A percentile compares a stretch with the other conserved stretches of the same genome.
phyloP scores from a whole-genome alignment of 129 eudicot genomes.

The Solidago caesia region DNA sequence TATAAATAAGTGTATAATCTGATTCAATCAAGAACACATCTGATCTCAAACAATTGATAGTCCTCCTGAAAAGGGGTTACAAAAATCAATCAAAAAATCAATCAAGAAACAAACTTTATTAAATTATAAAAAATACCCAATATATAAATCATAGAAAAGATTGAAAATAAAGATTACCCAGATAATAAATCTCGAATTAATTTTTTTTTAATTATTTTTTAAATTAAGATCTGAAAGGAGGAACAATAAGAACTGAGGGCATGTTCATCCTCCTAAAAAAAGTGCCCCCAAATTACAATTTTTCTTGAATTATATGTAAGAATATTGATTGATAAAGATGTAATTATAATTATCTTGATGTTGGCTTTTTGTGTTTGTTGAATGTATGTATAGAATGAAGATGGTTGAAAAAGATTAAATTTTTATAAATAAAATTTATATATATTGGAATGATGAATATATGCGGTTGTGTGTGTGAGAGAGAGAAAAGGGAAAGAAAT shows the following conservation, averaged over 20 bases:
- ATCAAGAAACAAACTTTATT: constrained; percentile 19
- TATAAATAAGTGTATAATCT: constrained; percentile 15
- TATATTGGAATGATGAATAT: constrained; percentile 26
- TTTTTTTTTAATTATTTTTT: background rate
- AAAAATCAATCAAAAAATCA: constrained; percentile 23
- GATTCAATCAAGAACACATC: constrained; percentile 47
- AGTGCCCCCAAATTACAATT: constrained; percentile 25
- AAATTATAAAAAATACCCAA: constrained; percentile 7
- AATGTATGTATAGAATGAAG: constrained; percentile 23
- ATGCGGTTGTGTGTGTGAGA: constrained; percentile 24
- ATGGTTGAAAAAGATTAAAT: constrained; percentile 29
- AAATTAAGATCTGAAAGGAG: constrained; percentile 51
- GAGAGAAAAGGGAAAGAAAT: background rate
- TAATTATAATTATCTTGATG: constrained; percentile 26
- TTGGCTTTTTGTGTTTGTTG: constrained; percentile 18
- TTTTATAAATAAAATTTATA: constrained; percentile 8
- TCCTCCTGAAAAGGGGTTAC: constrained; percentile 22
- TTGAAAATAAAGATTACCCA: constrained; percentile 36
- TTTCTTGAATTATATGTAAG: constrained; percentile 14
- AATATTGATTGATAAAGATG: background rate
- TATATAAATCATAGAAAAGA: constrained; percentile 34
- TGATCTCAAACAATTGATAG: constrained; percentile 35
- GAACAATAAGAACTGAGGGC: constrained; percentile 54
- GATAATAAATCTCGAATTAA: constrained; percentile 33
- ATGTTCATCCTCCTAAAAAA: constrained; percentile 55